Evolutionary conservation across 148 eudicot species (phyloP).

Genomic region (Heliosperma pusillum): DNA sequence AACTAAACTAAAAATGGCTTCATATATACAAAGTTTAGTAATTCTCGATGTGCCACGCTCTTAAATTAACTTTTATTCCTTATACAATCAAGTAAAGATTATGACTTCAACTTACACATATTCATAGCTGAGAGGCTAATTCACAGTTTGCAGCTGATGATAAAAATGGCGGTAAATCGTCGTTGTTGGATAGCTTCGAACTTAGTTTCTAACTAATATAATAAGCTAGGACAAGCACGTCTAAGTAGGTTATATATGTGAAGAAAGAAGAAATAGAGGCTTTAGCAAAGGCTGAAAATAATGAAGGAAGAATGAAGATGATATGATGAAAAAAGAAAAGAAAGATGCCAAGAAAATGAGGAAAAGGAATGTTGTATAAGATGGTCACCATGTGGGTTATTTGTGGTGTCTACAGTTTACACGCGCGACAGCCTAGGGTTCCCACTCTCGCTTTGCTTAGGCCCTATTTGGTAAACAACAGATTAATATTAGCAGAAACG

Average conservation of each 20-base stretch:
- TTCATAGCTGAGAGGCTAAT: background rate
- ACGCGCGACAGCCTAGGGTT: too few relatives aligned
- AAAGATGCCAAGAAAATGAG: constrained; percentile 28
- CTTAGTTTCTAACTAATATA: background rate
- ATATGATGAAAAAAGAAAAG: constrained; percentile 7
- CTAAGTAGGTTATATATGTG: background rate
- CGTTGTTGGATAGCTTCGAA: background rate
- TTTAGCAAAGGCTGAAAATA: constrained; percentile 19
- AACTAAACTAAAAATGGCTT: too few relatives aligned
- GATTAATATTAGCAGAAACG: too few relatives aligned
- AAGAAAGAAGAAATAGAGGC: background rate
- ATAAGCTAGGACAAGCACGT: background rate
- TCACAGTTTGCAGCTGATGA: background rate
- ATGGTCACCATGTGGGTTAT: constrained; percentile 31
- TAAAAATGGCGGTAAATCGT: background rate
- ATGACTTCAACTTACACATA: constrained; percentile 3
- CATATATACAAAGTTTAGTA: too few relatives aligned
- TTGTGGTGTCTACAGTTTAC: constrained; percentile 21
- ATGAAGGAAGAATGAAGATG: constrained; percentile 14
- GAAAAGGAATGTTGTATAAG: constrained; percentile 34
- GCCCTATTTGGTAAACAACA: too few relatives aligned
- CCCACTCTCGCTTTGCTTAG: too few relatives aligned
- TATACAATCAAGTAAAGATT: background rate
- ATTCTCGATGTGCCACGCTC: too few relatives aligned
- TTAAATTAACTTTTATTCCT: too few relatives aligned